Conservation (phyloP, 441 rosid species). For the Bruguiera hainesii region DNA sequence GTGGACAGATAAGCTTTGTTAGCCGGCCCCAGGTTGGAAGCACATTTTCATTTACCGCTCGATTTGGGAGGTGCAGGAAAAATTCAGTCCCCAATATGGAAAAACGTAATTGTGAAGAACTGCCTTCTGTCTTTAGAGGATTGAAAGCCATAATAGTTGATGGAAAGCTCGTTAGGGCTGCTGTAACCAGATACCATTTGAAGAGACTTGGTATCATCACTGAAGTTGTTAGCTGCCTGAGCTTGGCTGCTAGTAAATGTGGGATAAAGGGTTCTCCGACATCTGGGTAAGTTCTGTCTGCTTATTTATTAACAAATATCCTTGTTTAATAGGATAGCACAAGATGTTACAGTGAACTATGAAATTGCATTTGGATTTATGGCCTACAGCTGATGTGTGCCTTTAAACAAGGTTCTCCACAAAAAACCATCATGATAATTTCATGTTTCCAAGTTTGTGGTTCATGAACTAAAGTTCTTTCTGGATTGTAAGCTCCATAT, state of each 20-base stretch:
- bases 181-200: constrained; percentile 82
- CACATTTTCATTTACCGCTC: constrained; percentile 78
- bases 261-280: constrained; percentile 50
- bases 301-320: background rate
- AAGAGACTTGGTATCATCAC: constrained; percentile 82
- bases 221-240: constrained; percentile 55
- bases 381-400: too few relatives aligned
- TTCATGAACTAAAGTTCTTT: too few relatives aligned
- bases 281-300: constrained; percentile 43
- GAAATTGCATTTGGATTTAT: too few relatives aligned
- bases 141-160: constrained; percentile 81
- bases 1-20: constrained; percentile 74
- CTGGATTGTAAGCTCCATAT: too few relatives aligned
- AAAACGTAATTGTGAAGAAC: constrained; percentile 55
- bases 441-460: too few relatives aligned
- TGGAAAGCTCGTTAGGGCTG: constrained; percentile 84
- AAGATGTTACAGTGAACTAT: too few relatives aligned
- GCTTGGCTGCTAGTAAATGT: constrained; percentile 30
- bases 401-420: too few relatives aligned
- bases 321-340: too few relatives aligned
- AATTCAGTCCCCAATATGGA: constrained; percentile 31
- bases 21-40: constrained; percentile 82
- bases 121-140: constrained; percentile 69
- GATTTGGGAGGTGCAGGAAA: constrained; percentile 51
- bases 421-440: too few relatives aligned